Percentiles rank a stretch among this genome's conserved stretches.
phyloP scores from a whole-genome alignment of 139 green algal species.

The Chlorella sorokiniana region DNA sequence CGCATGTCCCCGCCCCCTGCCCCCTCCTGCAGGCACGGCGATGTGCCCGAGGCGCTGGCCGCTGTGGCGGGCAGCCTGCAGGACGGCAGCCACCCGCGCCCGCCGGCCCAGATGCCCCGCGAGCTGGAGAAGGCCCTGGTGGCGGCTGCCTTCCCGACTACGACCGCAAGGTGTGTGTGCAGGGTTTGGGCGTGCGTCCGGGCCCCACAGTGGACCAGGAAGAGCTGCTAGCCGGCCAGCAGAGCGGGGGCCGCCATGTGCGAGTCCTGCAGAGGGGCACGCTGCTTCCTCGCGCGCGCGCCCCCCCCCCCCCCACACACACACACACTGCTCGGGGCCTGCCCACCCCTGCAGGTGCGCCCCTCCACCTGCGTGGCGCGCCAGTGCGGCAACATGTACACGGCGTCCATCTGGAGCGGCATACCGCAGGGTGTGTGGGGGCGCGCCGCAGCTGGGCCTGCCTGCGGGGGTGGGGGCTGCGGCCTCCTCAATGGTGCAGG shows the following conservation, averaged over 20 bases:
- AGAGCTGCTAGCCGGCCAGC: too few relatives aligned
- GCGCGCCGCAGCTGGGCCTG: background rate
- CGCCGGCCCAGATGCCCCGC: conserved; percentile 30
- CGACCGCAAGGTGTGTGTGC: conserved; percentile 32
- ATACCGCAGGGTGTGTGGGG: conserved; percentile 26
- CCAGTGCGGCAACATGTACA: conserved; percentile 83
- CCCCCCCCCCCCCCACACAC: background rate
- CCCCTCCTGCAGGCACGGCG: conserved; percentile 1
- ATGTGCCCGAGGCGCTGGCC: conserved; percentile 11
- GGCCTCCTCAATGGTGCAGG: too few relatives aligned
- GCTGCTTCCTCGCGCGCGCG: background rate
- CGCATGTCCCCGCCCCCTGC: background rate
- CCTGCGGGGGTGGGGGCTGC: background rate
- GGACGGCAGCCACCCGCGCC: conserved; percentile 31
- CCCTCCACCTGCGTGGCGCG: conserved; percentile 46
- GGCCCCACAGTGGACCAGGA: too few relatives aligned
- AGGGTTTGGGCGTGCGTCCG: too few relatives aligned
- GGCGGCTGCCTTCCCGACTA: conserved; percentile 28
- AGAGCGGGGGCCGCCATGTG: too few relatives aligned
- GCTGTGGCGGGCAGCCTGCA: background rate
- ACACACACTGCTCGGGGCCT: too few relatives aligned
- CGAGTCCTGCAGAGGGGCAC: too few relatives aligned
- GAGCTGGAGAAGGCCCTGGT: conserved; percentile 34
- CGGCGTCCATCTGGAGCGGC: conserved; percentile 44
- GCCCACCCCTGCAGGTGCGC: conserved; percentile 46